Base-by-base conservation (phyloP, 2,329 filamentous ascomycete species). In the Colletotrichum australisinense region DNA sequence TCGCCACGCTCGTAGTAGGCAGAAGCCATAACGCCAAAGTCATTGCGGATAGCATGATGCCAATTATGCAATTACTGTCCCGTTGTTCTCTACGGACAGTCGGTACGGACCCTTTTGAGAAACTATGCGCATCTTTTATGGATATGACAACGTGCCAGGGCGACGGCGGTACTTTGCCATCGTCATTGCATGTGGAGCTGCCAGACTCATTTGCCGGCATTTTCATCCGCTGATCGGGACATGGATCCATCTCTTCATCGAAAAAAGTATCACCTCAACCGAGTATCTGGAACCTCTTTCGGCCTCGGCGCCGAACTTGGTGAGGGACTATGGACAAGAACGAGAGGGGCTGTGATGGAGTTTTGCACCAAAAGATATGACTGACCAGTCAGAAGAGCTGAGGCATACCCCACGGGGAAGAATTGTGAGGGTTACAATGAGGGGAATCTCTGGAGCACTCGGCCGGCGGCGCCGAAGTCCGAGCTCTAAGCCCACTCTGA, bases 41-140 rank as follows among this genome's bases (percentile, higher is more conserved):
- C 19, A 71, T 55, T 12, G 56, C 26, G 11, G 63, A 49, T 5
- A 71, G n/a, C 63, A 71, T 71, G 56, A 71, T 67, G 68, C 35
- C 42, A 32, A 56, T 16, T 1, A 22, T 19, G n/a, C 12, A 30
- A 14, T 53, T 60, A 14, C 65, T 22, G 32, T 22, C 19, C n/a
- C 12, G 42, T 46, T 16, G 16, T 46, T 46, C 42, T 1, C 28
- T 52, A 22, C 22, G 22, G 22, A 24, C 9, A 9, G 26, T 24
- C 14, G 26, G 22, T 24, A 9, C 1, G 19, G 26, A 32, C 2
- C 3, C 8, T 19, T 2, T 14, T 8, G 19, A 22, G 1, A 30
- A n/a, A 14, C 28, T 35, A 12, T 2, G 1, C 12, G 19, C 5
- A 14, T 32, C 42, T 28, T 63, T 63, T 28, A 63, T 32, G 35